phyloP scores from a whole-genome alignment of 2,329 filamentous ascomycete genomes.

The Pseudodiploospora longispora region DNA sequence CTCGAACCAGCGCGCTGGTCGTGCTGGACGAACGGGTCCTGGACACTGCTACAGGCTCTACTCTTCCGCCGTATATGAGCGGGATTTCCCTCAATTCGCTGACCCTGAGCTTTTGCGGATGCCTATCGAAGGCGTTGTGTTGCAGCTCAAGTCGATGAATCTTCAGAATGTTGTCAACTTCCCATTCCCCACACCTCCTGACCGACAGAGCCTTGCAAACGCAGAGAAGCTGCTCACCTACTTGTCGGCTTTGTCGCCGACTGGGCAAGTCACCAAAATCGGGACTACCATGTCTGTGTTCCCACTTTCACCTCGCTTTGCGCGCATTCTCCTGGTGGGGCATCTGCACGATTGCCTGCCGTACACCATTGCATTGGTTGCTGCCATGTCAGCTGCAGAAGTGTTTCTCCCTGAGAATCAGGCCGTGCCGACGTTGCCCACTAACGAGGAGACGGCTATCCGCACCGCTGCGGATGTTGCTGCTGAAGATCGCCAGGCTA shows the following conservation, averaged over 20 bases:
- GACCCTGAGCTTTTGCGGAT: slow-evolving; percentile 85
- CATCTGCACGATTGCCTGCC: slow-evolving; percentile 74
- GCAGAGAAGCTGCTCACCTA: slow-evolving; percentile 83
- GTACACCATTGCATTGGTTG: slow-evolving; percentile 82
- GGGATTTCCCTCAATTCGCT: slow-evolving; percentile 78
- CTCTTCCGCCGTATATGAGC: slow-evolving; percentile 87
- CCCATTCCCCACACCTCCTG: slow-evolving; percentile 88
- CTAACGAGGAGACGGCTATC: slow-evolving; percentile 38
- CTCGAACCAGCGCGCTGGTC: slow-evolving; percentile 82
- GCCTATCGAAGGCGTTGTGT: slow-evolving; percentile 84
- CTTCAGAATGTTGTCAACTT: slow-evolving; percentile 87
- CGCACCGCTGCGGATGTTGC: slow-evolving; percentile 60
- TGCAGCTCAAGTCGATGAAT: slow-evolving; percentile 93
- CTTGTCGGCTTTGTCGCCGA: slow-evolving; percentile 66
- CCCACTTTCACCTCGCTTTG: slow-evolving; percentile 81
- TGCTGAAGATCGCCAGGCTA: slow-evolving; percentile 61
- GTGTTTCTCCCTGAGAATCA: slow-evolving; percentile 79
- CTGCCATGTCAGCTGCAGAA: slow-evolving; percentile 80
- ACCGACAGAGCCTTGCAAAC: slow-evolving; percentile 64
- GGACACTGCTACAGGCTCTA: slow-evolving; percentile 95
- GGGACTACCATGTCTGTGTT: slow-evolving; percentile 82
- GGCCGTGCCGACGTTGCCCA: slow-evolving; percentile 51
- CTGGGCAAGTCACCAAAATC: slow-evolving; percentile 68
- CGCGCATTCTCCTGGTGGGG: slow-evolving; percentile 84
- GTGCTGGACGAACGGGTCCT: slow-evolving; percentile 89